Evolutionary conservation across 306 rosid genomes (phyloP).

Genomic region (Echinosophora koreensis): DNA sequence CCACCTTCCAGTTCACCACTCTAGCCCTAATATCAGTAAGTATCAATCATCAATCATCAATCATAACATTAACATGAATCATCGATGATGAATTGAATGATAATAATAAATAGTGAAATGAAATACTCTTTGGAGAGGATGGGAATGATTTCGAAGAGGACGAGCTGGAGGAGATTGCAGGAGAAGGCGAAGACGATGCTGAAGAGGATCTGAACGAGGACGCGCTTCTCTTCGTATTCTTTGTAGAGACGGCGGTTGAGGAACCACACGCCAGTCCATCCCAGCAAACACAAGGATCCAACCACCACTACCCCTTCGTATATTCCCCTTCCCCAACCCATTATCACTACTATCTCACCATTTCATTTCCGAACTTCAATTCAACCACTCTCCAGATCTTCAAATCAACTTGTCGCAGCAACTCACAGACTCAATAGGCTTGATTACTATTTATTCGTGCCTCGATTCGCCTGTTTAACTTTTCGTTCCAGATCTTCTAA

Average conservation of each 20-base stretch:
- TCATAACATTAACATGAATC: no score
- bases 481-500: no score
- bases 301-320: slow-evolving; percentile 72
- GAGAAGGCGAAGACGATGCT: slow-evolving; percentile 95
- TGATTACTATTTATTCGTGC: no score
- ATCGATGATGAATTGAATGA: no score
- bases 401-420: neutral
- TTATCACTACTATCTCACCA: slow-evolving; percentile 9
- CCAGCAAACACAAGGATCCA: slow-evolving; percentile 70
- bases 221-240: slow-evolving; percentile 95
- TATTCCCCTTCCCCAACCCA: slow-evolving; percentile 87
- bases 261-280: slow-evolving; percentile 94
- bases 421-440: no score
- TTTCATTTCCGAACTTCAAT: neutral
- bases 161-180: slow-evolving; percentile 95
- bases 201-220: slow-evolving; percentile 87
- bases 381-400: neutral
- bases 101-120: no score
- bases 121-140: slow-evolving; percentile 82
- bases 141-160: slow-evolving; percentile 95
- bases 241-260: slow-evolving; percentile 88
- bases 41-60: no score
- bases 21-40: slow-evolving; percentile 63
- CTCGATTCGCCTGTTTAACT: no score
- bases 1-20: slow-evolving; percentile 91